Conservation (phyloP, 2,329 filamentous ascomycete genomes). For the Rhexocercosporidium sp. region DNA sequence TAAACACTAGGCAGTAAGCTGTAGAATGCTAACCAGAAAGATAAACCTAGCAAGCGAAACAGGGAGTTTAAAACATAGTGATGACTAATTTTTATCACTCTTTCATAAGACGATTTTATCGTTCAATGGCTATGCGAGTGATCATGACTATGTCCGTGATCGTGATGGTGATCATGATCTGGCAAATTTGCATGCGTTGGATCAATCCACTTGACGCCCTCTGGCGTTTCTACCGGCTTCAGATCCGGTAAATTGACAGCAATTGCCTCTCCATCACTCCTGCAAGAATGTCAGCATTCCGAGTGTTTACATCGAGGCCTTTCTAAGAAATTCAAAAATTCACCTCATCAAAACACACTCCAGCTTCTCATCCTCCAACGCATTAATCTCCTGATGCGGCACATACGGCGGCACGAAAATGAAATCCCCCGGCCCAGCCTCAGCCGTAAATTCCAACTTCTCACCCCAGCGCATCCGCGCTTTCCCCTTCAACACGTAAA, state of each 20-base stretch:
- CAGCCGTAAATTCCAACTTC: conserved; percentile 50
- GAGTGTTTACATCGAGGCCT: not conserved
- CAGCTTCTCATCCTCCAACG: conserved; percentile 47
- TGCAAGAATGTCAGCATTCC: conserved; percentile 22
- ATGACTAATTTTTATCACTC: no score
- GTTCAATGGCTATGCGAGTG: conserved; percentile 13
- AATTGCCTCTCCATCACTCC: conserved; percentile 50
- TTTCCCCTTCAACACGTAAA: conserved; percentile 51
- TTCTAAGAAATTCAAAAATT: no score
- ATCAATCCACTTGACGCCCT: conserved; percentile 51
- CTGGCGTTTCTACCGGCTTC: conserved; percentile 49
- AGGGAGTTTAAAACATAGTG: no score
- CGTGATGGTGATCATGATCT: conserved; percentile 23
- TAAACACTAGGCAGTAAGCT: no score
- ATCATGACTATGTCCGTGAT: conserved; percentile 19
- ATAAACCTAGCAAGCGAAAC: no score
- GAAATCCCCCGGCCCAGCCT: conserved; percentile 52
- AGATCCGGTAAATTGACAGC: conserved; percentile 51
- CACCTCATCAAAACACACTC: conserved; percentile 44
- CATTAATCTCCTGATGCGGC: conserved; percentile 54
- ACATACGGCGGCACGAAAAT: conserved; percentile 52
- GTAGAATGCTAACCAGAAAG: no score
- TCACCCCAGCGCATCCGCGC: conserved; percentile 53
- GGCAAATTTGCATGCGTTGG: conserved; percentile 46
- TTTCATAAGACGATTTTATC: not conserved